Percentiles rank a stretch among this genome's conserved stretches.
These are phyloP conservation scores for Phylloboletellus chloephorus DNA, from an alignment of 1,284 basidiomycete species.

Conservation along the genomic window DNA sequence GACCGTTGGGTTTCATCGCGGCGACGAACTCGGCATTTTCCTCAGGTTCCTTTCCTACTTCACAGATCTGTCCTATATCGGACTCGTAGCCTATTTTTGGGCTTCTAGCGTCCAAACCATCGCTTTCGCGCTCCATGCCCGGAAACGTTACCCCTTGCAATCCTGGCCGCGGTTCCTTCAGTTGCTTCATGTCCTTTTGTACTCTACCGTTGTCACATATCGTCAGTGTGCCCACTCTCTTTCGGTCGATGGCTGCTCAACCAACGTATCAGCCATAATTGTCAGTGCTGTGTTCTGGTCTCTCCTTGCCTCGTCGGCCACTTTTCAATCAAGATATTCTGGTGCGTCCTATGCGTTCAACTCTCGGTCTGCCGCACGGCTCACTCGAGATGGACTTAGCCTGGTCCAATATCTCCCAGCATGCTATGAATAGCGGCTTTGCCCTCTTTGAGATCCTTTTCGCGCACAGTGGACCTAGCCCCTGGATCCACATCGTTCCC, in stretches of 20 bases:
- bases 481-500: conserved; percentile 49
- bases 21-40: neutral
- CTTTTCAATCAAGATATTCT: conserved; percentile 37
- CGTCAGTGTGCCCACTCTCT: conserved; percentile 40
- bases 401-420: conserved; percentile 57
- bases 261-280: conserved; percentile 44
- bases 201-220: conserved; percentile 50
- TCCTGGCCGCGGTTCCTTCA: conserved; percentile 54
- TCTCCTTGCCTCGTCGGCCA: conserved; percentile 41
- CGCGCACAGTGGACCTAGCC: conserved; percentile 46
- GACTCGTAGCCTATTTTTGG: conserved; percentile 57
- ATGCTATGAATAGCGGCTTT: conserved; percentile 56
- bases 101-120: conserved; percentile 53
- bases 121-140: conserved; percentile 35
- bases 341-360: conserved; percentile 29
- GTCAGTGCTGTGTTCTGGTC: conserved; percentile 67
- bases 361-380: neutral
- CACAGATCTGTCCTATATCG: conserved; percentile 58
- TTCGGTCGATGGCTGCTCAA: neutral
- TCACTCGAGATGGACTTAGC: conserved; percentile 29
- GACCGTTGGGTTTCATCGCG: neutral
- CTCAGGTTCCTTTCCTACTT: conserved; percentile 60
- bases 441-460: conserved; percentile 54
- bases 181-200: conserved; percentile 50
- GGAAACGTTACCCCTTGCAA: conserved; percentile 49